phyloP scores from a whole-genome alignment of 768 basidiomycete genomes.

The Termitomyces sp. region DNA sequence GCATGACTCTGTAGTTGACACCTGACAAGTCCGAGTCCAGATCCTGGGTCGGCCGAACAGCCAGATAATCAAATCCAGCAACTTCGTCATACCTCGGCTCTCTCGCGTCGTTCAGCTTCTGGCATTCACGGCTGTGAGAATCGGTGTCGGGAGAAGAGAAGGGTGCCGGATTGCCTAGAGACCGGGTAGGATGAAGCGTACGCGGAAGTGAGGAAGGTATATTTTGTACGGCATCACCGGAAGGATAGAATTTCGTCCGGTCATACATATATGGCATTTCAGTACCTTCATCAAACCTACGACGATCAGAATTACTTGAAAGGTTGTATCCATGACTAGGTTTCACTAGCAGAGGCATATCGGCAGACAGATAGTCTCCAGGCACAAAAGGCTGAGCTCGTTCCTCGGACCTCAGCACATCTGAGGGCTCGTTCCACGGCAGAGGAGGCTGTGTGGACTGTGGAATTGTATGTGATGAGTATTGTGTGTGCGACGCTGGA shows the following conservation, averaged over 20 bases:
- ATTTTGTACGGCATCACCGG: background rate
- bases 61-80: background rate
- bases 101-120: background rate
- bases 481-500: background rate
- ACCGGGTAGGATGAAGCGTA: background rate
- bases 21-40: background rate
- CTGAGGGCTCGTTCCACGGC: background rate
- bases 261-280: slow-evolving; percentile 2
- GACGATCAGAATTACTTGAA: background rate
- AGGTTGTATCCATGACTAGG: background rate
- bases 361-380: background rate
- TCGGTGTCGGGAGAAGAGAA: slow-evolving; percentile 5
- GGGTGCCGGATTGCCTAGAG: slow-evolving; percentile 14
- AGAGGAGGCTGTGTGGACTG: background rate
- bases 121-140: background rate
- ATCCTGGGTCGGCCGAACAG: background rate
- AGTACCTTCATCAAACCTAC: background rate
- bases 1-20: background rate
- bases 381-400: background rate
- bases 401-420: background rate
- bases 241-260: background rate
- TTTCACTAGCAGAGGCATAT: background rate
- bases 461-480: background rate
- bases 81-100: background rate
- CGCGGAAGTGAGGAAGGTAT: background rate